Conservation (phyloP, 352 stramenopile genomes). For the Phytophthora syringae region DNA sequence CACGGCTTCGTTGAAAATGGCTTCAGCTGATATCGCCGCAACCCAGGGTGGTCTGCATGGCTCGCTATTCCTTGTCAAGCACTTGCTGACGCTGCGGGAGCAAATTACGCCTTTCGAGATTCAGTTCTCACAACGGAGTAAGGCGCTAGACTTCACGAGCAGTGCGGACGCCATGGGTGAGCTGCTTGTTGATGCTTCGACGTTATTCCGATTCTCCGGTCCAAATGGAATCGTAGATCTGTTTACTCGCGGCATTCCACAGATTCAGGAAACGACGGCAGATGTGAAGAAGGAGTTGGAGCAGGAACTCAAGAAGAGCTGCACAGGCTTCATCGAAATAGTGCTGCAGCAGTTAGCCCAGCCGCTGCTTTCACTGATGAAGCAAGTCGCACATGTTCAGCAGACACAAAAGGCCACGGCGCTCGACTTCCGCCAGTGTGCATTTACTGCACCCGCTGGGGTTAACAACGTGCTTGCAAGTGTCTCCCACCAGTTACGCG, state of each 20-base stretch:
- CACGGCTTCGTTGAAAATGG: conserved; percentile 79
- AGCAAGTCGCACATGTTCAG: conserved; percentile 63
- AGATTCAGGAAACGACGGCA: conserved; percentile 80
- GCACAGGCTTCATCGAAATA: conserved; percentile 79
- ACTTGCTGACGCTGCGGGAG: conserved; percentile 82
- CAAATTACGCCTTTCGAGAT: conserved; percentile 90
- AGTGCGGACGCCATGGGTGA: conserved; percentile 77
- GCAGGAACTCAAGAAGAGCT: conserved; percentile 82
- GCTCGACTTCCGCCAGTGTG: conserved; percentile 52
- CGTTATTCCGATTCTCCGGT: conserved; percentile 66
- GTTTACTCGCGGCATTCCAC: conserved; percentile 74
- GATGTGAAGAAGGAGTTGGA: conserved; percentile 86
- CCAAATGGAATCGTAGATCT: conserved; percentile 66
- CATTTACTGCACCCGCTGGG: conserved; percentile 46
- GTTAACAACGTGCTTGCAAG: conserved; percentile 55
- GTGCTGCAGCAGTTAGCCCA: conserved; percentile 67
- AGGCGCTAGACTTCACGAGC: conserved; percentile 79
- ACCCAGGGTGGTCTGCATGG: conserved; percentile 65
- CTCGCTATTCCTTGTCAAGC: conserved; percentile 81
- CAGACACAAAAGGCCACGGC: conserved; percentile 44
- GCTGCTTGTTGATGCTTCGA: conserved; percentile 68
- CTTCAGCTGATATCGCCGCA: conserved; percentile 64
- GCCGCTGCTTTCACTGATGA: conserved; percentile 66
- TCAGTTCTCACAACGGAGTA: conserved; percentile 74
- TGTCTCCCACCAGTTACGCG: conserved; percentile 50